phyloP scores from a whole-genome alignment of 495 filamentous ascomycete genomes.

The Tuber microsphaerosporum region DNA sequence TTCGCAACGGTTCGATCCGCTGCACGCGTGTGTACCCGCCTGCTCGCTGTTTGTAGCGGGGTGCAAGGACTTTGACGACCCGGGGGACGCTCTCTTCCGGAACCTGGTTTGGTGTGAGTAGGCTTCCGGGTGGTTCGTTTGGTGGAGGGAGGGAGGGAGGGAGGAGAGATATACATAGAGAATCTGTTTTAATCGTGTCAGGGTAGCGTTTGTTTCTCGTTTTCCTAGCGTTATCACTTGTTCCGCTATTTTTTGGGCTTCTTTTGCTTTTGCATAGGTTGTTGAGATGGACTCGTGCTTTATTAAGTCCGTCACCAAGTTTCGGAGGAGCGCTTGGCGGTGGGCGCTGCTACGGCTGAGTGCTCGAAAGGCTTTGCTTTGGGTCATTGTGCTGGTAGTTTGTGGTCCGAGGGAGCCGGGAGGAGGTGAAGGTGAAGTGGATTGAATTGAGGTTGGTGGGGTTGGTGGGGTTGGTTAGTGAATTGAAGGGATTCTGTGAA shows the following conservation, averaged over 20 bases:
- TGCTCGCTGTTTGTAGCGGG: slow-evolving; percentile 70
- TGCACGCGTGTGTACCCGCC: slow-evolving; percentile 94
- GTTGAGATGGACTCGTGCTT: slow-evolving; percentile 86
- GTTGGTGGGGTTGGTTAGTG: neutral
- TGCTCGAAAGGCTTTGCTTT: slow-evolving; percentile 74
- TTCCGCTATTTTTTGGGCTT: slow-evolving; percentile 86
- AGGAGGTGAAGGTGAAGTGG: neutral
- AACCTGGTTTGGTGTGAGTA: slow-evolving; percentile 43
- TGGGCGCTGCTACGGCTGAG: slow-evolving; percentile 76
- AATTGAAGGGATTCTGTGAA: neutral
- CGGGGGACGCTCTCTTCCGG: slow-evolving; percentile 69
- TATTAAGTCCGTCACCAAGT: slow-evolving; percentile 92
- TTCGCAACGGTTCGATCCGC: slow-evolving; percentile 64
- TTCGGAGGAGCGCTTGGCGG: slow-evolving; percentile 85
- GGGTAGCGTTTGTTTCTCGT: slow-evolving; percentile 71
- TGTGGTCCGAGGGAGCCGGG: neutral
- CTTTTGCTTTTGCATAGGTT: slow-evolving; percentile 93
- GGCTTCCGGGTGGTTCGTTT: neutral
- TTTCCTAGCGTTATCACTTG: slow-evolving; percentile 90
- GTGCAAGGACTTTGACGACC: slow-evolving; percentile 72
- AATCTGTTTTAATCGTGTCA: slow-evolving; percentile 59
- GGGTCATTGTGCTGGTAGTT: slow-evolving; percentile 58
- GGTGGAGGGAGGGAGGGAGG: neutral
- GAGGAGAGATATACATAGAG: slow-evolving; percentile 63
- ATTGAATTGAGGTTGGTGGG: neutral